These are phyloP conservation scores for Phytophthora agathidicida DNA, from an alignment of 352 stramenopile genomes.

Conservation along the genomic window DNA sequence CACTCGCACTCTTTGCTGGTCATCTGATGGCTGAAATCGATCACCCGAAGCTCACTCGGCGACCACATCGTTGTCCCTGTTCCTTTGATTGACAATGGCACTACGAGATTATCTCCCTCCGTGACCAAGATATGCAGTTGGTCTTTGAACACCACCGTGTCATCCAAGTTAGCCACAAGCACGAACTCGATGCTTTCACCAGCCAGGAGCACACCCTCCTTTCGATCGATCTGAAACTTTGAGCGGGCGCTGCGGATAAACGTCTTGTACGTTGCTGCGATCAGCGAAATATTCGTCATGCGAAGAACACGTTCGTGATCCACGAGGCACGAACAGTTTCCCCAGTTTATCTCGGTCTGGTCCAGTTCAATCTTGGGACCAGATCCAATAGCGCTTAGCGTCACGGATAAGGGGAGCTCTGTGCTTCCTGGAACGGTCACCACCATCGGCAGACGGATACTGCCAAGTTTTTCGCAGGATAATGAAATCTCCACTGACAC, in stretches of 20 bases:
- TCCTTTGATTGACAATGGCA: slow-evolving; percentile 91
- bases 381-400: slow-evolving; percentile 79
- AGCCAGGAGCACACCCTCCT: slow-evolving; percentile 88
- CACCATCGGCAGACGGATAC: slow-evolving; percentile 89
- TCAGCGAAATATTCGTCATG: slow-evolving; percentile 91
- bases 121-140: slow-evolving; percentile 93
- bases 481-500: slow-evolving; percentile 84
- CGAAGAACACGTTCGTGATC: slow-evolving; percentile 74
- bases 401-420: slow-evolving; percentile 89
- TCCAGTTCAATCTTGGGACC: slow-evolving; percentile 90
- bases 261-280: slow-evolving; percentile 91
- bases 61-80: slow-evolving; percentile 95
- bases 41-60: slow-evolving; percentile 80
- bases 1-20: slow-evolving; percentile 90
- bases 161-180: slow-evolving; percentile 93
- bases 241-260: slow-evolving; percentile 93
- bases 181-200: slow-evolving; percentile 73
- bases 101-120: slow-evolving; percentile 90
- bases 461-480: slow-evolving; percentile 90
- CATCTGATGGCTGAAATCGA: slow-evolving; percentile 94
- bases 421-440: slow-evolving; percentile 87
- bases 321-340: slow-evolving; percentile 89
- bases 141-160: slow-evolving; percentile 92
- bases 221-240: slow-evolving; percentile 92
- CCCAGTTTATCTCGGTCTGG: slow-evolving; percentile 88